A percentile compares a stretch with the other conserved stretches of the same genome.
Conservation (phyloP, 371 early-diverging fungal species). For the Apophysomyces ossiformis region DNA sequence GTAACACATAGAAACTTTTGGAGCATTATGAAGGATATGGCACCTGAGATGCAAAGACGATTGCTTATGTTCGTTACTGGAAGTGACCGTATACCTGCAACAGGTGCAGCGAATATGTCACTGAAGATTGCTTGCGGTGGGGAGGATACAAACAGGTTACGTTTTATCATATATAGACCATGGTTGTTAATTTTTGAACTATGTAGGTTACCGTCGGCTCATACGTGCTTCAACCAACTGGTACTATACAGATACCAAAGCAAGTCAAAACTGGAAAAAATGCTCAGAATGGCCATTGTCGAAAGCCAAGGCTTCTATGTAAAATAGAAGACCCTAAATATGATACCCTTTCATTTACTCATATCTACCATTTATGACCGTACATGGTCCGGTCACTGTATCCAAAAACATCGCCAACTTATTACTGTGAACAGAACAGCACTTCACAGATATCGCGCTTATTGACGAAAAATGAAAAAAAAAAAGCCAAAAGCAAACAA, state of each 20-base stretch:
- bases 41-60: constrained; percentile 73
- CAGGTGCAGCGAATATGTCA: constrained; percentile 78
- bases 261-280: constrained; percentile 78
- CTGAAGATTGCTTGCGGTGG: constrained; percentile 85
- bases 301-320: constrained; percentile 94
- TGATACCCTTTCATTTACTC: constrained; percentile 5
- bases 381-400: too few relatives aligned
- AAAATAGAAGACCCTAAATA: constrained; percentile 39
- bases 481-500: too few relatives aligned
- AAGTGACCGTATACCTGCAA: constrained; percentile 94
- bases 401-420: too few relatives aligned
- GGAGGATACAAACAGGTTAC: constrained; percentile 55
- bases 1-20: constrained; percentile 73
- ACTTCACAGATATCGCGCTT: too few relatives aligned
- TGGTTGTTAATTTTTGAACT: constrained; percentile 14
- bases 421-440: too few relatives aligned
- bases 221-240: constrained; percentile 98
- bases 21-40: constrained; percentile 80
- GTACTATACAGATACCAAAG: constrained; percentile 81
- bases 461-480: too few relatives aligned
- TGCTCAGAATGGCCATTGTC: constrained; percentile 83
- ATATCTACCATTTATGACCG: too few relatives aligned
- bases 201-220: constrained; percentile 84
- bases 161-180: not conserved
- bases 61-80: constrained; percentile 97